Evolutionary conservation across 106 monocot genomes (phyloP), one percentile per base, ranked within the genome.

Genomic region (Dendrobium officinale): DNA sequence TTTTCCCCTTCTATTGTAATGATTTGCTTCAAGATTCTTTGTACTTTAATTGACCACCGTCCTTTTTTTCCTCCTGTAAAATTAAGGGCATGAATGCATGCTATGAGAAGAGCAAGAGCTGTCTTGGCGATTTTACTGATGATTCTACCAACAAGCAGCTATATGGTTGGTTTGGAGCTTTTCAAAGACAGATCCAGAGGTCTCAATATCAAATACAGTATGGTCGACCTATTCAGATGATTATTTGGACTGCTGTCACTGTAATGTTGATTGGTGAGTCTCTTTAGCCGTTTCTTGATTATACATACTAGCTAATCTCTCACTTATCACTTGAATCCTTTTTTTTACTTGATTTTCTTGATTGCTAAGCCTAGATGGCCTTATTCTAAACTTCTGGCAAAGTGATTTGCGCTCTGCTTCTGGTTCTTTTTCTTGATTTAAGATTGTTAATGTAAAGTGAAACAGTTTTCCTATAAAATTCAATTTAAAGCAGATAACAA

Each of bases 171-270:
- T 31, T 94, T 85, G 96, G 94, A 43, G 86, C 87, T 76, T 78
- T 96, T 77, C 94, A 92, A 61, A 88, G 96, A 84, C 93, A 90
- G 56, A 84, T 92, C 33, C 93, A 94, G 73, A 93, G 93, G 85
- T 96, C 96, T 59, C 96, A 96, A 47, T 96, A 96, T 79, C 90
- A 94, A 45, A 89, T 96, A 55, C 91, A 90, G 59, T 94, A 94
- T 88, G 87, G 86, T 51, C 86, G 90, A 17, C 92, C 90, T 79
- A 45, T 94, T 75, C 94, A 92, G 86, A 68, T 89, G 68, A 80
- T 86, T 58, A 27, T 89, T 9, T 91, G 82, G 81, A 66, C 79
- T 37, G 15, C 87, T 68, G 49, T 83, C 58, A 83, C 84, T 41
- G 47, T 91, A 61, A 29, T 92, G 29, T 82, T 92, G 70, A 73